These are phyloP conservation scores for Hymenochaete sp. DNA, from an alignment of 1,284 basidiomycete genomes.

Conservation along the genomic window DNA sequence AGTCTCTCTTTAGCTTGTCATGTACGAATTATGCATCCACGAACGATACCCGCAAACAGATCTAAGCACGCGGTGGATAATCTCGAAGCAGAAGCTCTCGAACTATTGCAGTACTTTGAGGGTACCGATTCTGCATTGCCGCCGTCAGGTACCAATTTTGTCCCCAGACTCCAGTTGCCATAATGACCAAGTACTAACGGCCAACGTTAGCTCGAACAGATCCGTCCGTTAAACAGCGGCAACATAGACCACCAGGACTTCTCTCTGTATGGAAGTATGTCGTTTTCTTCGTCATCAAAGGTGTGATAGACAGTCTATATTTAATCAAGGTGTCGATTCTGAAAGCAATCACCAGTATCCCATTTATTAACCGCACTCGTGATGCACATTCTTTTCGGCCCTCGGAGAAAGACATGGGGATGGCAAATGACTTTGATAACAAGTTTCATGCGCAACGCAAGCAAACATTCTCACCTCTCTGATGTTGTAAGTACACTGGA, in stretches of 20 bases:
- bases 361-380: conserved; percentile 64
- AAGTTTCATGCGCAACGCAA: conserved; percentile 79
- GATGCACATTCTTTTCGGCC: conserved; percentile 69
- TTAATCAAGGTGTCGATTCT: too few relatives aligned
- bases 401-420: conserved; percentile 79
- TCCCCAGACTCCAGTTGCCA: too few relatives aligned
- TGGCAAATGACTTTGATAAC: conserved; percentile 83
- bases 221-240: conserved; percentile 48
- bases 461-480: conserved; percentile 75
- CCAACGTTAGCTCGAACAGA: conserved; percentile 64
- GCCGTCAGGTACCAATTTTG: too few relatives aligned
- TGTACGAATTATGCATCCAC: too few relatives aligned
- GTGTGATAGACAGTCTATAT: too few relatives aligned
- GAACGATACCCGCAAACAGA: too few relatives aligned
- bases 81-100: background rate
- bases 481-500: conserved; percentile 72
- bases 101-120: conserved; percentile 50
- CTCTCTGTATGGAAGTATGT: conserved; percentile 68
- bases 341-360: too few relatives aligned
- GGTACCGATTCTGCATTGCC: conserved; percentile 46
- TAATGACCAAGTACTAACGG: too few relatives aligned
- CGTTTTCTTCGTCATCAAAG: conserved; percentile 54
- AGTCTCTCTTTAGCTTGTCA: too few relatives aligned
- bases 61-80: background rate
- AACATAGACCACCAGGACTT: conserved; percentile 43